Conservation (phyloP, 1,284 basidiomycete species). For the Neonothopanus nambi region DNA sequence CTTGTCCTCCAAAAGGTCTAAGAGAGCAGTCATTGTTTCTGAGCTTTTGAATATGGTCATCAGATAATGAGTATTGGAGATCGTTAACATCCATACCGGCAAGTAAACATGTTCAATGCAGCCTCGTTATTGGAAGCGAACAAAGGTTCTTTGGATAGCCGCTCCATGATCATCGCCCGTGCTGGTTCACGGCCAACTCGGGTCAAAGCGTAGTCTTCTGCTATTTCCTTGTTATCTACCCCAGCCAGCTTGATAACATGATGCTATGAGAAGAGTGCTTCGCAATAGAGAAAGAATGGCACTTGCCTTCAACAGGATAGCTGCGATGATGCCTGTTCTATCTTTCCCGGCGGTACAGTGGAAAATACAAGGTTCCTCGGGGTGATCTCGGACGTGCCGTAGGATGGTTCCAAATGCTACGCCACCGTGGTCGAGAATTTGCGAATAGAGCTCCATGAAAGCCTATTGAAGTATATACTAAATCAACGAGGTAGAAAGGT, state of each 20-base stretch:
- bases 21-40: constrained; percentile 72
- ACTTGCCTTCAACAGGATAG: constrained; percentile 65
- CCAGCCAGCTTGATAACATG: constrained; percentile 59
- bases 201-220: constrained; percentile 74
- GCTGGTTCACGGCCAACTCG: constrained; percentile 75
- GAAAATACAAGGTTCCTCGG: constrained; percentile 63
- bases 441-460: constrained; percentile 77
- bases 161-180: constrained; percentile 63
- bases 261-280: constrained; percentile 8
- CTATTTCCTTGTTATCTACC: constrained; percentile 60
- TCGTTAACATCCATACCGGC: constrained; percentile 48
- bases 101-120: constrained; percentile 76
- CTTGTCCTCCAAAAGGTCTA: constrained; percentile 54
- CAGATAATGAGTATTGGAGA: no score
- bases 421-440: constrained; percentile 74
- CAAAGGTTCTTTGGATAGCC: constrained; percentile 65
- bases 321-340: constrained; percentile 74
- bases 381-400: constrained; percentile 67
- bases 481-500: background rate
- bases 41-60: constrained; percentile 38
- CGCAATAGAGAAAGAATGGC: background rate
- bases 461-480: constrained; percentile 45
- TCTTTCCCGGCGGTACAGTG: constrained; percentile 85
- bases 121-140: constrained; percentile 72
- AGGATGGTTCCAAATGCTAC: constrained; percentile 64